Evolutionary conservation across 257 asterid species (phyloP), one percentile per base, ranked within the genome.

Genomic region (Henckelia pumila): DNA sequence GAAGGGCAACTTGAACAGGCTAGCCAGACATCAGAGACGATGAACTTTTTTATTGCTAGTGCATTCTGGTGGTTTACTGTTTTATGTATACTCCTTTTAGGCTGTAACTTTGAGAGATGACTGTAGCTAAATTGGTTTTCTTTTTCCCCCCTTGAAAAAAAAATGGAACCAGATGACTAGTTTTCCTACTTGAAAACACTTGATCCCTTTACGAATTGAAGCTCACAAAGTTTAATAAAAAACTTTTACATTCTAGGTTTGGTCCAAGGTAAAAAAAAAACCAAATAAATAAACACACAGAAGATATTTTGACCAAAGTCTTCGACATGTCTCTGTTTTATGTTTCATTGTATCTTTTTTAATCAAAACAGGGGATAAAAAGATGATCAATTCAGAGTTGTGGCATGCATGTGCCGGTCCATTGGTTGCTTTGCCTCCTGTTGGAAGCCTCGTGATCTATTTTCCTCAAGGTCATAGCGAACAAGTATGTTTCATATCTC

Each of bases 351-450:
- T 44, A 1, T 53, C 50, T 35, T 29, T 33, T 58, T 72, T 70
- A n/a, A 64, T 63, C 32, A 25, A 40, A 66, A 58, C 83, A 87
- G 97, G 96, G 23, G 96, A 85, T 61, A 79, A 85, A 68, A 93
- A 82, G 84, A 76, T 82, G 77, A 89, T 89, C 24, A 83, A 88
- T 83, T 93, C 98, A n/a, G 97, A 93, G 82, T 73, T 93, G 81
- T 93, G 98, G 98, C 97, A 93, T 73, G 98, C 98, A 66, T 93
- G 98, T 77, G 98, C 98, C 22, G 98, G 98, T 55, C 97, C 98
- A 2, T 79, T 93, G 83, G 96, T 90, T 76, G 83, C 92, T 25
- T 71, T 90, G 85, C 98, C 98, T 50, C 97, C 92, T n/a, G 87
- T 88, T 35, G 97, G 96, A 79, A 93, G 98, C 75, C 95, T 90